A percentile compares a stretch with the other conserved stretches of the same genome.
Conservation (phyloP, 352 stramenopile species). For the Phytophthora sp. region DNA sequence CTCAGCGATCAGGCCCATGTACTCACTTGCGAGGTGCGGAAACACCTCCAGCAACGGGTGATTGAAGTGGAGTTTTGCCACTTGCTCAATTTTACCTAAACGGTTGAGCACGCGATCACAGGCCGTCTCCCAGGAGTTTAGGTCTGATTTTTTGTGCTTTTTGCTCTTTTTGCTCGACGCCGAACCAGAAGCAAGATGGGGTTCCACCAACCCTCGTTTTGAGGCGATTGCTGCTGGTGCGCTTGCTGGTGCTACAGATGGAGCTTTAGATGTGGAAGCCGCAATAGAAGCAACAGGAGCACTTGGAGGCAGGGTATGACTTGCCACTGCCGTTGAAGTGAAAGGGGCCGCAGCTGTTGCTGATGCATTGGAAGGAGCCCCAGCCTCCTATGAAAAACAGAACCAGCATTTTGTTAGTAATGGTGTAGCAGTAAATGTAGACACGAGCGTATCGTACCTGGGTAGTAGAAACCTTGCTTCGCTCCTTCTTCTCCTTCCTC, state of each 20-base stretch:
- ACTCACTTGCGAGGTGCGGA: conserved; percentile 71
- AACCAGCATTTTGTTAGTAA: not conserved
- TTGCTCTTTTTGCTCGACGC: conserved; percentile 62
- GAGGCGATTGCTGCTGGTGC: conserved; percentile 24
- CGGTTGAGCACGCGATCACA: conserved; percentile 78
- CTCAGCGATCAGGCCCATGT: conserved; percentile 67
- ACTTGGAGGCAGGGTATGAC: not conserved
- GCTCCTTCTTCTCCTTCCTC: conserved; percentile 63
- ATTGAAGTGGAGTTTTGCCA: conserved; percentile 83
- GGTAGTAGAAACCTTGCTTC: conserved; percentile 33
- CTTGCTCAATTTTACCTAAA: conserved; percentile 79
- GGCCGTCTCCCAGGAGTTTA: conserved; percentile 71
- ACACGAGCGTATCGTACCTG: conserved; percentile 22
- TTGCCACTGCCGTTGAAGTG: not conserved
- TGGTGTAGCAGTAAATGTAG: no score
- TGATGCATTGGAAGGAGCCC: not conserved
- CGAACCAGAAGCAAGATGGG: conserved; percentile 28
- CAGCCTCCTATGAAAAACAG: conserved; percentile 20
- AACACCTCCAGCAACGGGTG: conserved; percentile 77
- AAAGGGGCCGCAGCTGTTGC: not conserved
- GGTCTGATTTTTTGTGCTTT: conserved; percentile 80
- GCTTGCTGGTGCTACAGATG: conserved; percentile 3
- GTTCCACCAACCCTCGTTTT: conserved; percentile 43
- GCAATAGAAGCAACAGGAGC: conserved; percentile 4
- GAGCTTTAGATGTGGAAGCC: not conserved